Evolutionary conservation across 2,329 filamentous ascomycete genomes (phyloP).

Genomic region (Thelonectria rubi): DNA sequence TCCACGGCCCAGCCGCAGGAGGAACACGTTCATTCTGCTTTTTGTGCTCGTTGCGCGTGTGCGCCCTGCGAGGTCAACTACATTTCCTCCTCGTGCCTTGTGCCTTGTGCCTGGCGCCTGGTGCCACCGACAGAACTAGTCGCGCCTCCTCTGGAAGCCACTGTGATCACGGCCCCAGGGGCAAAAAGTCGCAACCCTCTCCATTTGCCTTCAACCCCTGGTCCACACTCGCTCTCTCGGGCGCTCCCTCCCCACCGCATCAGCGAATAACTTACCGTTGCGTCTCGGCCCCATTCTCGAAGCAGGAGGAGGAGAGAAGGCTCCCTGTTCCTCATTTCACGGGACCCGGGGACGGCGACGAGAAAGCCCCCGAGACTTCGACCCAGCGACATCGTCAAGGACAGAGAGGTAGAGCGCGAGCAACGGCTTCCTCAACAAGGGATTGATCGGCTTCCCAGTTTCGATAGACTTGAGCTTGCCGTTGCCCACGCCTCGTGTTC

Average conservation of each 20-base stretch:
- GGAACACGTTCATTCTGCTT: not conserved
- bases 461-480: not conserved
- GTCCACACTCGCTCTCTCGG: conserved; percentile 10
- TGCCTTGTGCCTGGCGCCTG: not conserved
- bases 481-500: not conserved
- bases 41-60: not conserved
- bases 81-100: not conserved
- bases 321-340: conserved; percentile 36
- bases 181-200: not conserved
- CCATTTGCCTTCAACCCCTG: conserved; percentile 1
- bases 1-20: not conserved
- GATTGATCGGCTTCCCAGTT: too few species aligned
- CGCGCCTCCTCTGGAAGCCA: not conserved
- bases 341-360: conserved; percentile 21
- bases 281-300: conserved; percentile 13
- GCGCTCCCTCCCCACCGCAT: not conserved
- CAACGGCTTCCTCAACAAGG: too few species aligned
- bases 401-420: not conserved
- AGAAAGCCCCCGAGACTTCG: conserved; percentile 9
- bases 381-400: not conserved
- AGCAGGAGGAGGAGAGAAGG: not conserved
- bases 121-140: too few species aligned
- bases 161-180: not conserved
- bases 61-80: conserved; percentile 1
- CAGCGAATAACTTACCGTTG: conserved; percentile 20